Percentiles rank a stretch among this genome's conserved stretches.
These are phyloP conservation scores for Saitozyma sp. DNA, from an alignment of 768 basidiomycete genomes.

Conservation along the genomic window DNA sequence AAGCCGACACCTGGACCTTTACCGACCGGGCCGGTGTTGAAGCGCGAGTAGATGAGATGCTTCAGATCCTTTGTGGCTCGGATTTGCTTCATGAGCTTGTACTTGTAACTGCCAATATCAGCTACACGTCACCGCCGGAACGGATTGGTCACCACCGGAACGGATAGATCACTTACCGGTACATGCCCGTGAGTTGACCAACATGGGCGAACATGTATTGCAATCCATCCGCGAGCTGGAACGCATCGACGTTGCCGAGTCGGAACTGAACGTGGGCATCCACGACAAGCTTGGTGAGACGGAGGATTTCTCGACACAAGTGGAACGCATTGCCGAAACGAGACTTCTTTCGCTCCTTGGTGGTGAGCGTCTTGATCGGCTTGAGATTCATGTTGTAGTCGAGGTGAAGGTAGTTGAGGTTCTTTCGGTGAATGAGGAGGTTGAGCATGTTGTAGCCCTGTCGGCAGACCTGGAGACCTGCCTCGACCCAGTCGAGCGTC, in stretches of 20 bases:
- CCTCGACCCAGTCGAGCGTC: conserved; percentile 97
- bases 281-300: conserved; percentile 96
- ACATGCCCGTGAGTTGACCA: conserved; percentile 98
- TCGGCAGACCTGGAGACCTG: conserved; percentile 94
- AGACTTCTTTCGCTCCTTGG: conserved; percentile 99
- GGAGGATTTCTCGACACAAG: conserved; percentile 93
- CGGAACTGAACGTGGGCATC: conserved; percentile 99
- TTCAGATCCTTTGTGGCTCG: conserved; percentile 99
- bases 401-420: conserved; percentile 70
- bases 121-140: too few relatives aligned
- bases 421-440: conserved; percentile 95
- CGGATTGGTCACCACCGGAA: too few relatives aligned
- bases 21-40: conserved; percentile 99
- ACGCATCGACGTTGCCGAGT: conserved; percentile 96
- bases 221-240: conserved; percentile 96
- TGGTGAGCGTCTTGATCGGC: conserved; percentile 88
- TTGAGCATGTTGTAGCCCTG: conserved; percentile 99
- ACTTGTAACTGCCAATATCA: conserved; percentile 67
- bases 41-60: conserved; percentile 65
- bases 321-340: conserved; percentile 98
- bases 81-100: conserved; percentile 99
- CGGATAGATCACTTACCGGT: conserved; percentile 52
- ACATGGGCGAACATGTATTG: conserved; percentile 98
- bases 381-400: conserved; percentile 99
- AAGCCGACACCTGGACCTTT: conserved; percentile 99